Evolutionary conservation across 2,329 filamentous ascomycete species (phyloP), one percentile per base, ranked within the genome.

Genomic region (Ophiostoma sp.): DNA sequence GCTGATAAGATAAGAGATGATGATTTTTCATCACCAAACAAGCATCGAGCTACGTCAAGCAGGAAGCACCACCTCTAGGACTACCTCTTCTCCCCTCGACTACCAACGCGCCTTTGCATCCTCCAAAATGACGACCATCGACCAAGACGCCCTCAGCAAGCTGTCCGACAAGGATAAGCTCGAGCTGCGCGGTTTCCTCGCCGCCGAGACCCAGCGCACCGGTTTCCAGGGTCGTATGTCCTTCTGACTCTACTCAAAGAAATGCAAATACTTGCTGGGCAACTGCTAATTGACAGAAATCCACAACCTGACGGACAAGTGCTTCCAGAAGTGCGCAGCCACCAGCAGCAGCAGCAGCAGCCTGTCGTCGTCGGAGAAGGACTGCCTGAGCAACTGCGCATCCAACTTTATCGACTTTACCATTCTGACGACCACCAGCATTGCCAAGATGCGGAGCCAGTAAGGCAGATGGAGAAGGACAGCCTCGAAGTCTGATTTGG

Each of bases 321-420:
- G 95, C 86, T 99, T 94, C 89, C 93, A 89, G 78, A 98, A 97
- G 83, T 99, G 95, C 84, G 90, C 91, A 10, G 84, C 88, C 69
- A 85, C 84, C 71, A 90, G 6, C 36, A 8, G 39, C 39, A 13
- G 11, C 97, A 86, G 84, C 72, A 86, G 88, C 36, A 87, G 88
- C 76, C 83, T 99, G 74, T 92, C 96, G 75, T 86, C 85, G 76
- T 83, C 81, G 72, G 95, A 99, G 82, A 90, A 95, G 82, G 81
- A 84, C 10, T 99, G 95, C 80, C 86, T 97, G 79, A 84, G 89
- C 79, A 97, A 97, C 83, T 99, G 95, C 77, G 93, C 98, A 70
- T 92, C 97, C 76, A 86, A 95, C 70, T 98, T 96, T 81, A 85
- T 98, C 82, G 95, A 99, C 80, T 87, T 93, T 73, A 95, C 94